Evolutionary conservation across 176 grass and related monocot genomes (phyloP), one percentile per base, ranked within the genome.

Genomic region (Puya raimondii): DNA sequence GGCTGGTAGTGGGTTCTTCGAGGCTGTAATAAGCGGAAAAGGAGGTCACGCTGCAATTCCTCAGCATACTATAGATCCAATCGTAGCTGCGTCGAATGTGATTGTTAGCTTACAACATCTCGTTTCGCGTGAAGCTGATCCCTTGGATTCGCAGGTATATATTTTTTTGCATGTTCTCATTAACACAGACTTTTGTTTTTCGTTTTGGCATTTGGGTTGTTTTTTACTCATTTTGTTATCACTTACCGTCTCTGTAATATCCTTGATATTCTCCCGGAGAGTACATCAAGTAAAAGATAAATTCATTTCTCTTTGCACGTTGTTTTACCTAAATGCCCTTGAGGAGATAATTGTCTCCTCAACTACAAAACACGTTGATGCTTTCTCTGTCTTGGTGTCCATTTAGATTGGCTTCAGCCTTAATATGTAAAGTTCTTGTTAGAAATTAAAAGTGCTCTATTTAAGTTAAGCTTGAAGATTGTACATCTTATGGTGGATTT

Each of bases 21-120:
- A 96, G 73, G 92, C 88, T 18, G 76, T 92, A 82, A 96, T 96
- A 80, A 80, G 74, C 74, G 92, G 92, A 71, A 96, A 92, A 73
- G 92, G 88, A 74, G 92, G 92, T 26, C 92, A 92, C 78, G 92
- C 88, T 71, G 92, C 88, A 49, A 83, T 92, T 81, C 92, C 92
- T 67, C 92, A 96, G 66, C 88, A 96, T 69, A 87, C 92, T 69
- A 96, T 91, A 67, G 92, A 96, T 82, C 92, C 92, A 2, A 96
- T 96, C 68, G 73, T 96, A 57, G 92, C 92, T 78, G 92, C 92
- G 33, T 96, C 92, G 75, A 89, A 85, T 96, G 92, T 91, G 64
- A 89, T 96, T 76, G 85, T 96, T 66, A 96, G 85, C 76, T 85
- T 91, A 77, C 92, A 96, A 18, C 88, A 96, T 71, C 88, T 96